A percentile compares a stretch with the other conserved stretches of the same genome.
These are phyloP conservation scores for Fraxinus sp. DNA, from an alignment of 305 asterid species.

Conservation along the genomic window DNA sequence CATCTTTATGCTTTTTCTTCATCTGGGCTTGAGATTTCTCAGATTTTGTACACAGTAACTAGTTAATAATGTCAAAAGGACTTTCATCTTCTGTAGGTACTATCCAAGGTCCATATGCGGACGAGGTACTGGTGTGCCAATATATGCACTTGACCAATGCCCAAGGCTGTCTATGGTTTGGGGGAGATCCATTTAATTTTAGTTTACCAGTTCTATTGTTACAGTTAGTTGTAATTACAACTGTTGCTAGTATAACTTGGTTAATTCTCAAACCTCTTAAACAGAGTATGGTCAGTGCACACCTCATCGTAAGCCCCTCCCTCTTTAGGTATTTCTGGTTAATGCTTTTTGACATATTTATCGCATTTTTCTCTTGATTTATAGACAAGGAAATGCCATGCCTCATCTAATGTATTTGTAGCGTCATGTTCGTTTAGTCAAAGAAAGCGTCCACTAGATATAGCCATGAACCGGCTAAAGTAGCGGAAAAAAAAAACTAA, in stretches of 20 bases:
- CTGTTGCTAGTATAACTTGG: conserved; percentile 30
- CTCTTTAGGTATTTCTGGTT: conserved; percentile 21
- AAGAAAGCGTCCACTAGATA: not conserved
- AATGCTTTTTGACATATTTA: not conserved
- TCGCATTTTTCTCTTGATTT: not conserved
- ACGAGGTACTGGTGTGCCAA: conserved; percentile 51
- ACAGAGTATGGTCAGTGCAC: conserved; percentile 61
- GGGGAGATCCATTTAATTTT: conserved; percentile 40
- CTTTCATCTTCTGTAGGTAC: conserved; percentile 31
- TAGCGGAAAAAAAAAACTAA: not conserved
- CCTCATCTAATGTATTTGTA: not conserved
- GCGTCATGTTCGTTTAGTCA: not conserved
- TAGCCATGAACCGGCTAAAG: not conserved
- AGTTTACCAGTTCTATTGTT: conserved; percentile 39
- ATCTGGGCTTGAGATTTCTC: not conserved
- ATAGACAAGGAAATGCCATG: not conserved
- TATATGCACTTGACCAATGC: conserved; percentile 34
- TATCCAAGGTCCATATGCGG: conserved; percentile 36
- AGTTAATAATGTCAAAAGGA: not conserved
- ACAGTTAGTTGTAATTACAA: conserved; percentile 36
- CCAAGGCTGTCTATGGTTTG: conserved; percentile 51
- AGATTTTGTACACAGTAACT: not conserved
- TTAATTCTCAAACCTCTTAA: conserved; percentile 42
- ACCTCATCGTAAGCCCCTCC: conserved; percentile 58
- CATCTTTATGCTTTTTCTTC: not conserved